These are phyloP conservation scores for Fusarium multiceps DNA, from an alignment of 2,329 filamentous ascomycete genomes.

Conservation along the genomic window DNA sequence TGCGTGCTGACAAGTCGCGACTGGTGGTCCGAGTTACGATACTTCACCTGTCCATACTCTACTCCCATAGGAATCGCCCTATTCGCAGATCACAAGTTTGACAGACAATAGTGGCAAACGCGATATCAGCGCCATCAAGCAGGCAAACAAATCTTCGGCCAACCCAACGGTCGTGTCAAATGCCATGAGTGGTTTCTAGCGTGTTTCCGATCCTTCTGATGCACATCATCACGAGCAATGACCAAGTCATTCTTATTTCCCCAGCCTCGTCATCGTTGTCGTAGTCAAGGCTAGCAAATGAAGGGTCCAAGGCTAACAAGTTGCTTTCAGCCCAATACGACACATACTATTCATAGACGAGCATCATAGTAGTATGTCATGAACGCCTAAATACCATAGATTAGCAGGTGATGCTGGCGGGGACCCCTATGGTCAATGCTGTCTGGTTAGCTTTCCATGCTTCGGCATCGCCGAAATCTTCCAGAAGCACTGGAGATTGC, in stretches of 20 bases:
- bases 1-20: not conserved
- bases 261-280: constrained; percentile 17
- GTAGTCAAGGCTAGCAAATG: not conserved
- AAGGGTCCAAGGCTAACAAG: not conserved
- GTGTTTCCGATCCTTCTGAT: constrained; percentile 28
- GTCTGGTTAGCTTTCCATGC: constrained; percentile 7
- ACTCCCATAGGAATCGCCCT: not conserved
- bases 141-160: not conserved
- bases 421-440: not conserved
- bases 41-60: not conserved
- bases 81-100: not conserved
- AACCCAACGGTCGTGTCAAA: not conserved
- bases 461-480: constrained; percentile 36
- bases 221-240: constrained; percentile 33
- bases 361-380: not conserved
- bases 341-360: constrained; percentile 16
- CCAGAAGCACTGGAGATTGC: constrained; percentile 19
- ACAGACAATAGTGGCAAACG: not conserved
- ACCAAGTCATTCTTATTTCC: constrained; percentile 24
- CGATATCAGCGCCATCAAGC: not conserved
- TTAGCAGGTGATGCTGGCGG: constrained; percentile 12
- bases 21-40: not conserved
- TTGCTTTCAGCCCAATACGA: not conserved
- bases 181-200: constrained; percentile 16
- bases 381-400: constrained; percentile 19